phyloP scores from a whole-genome alignment of 192 early-diverging fungal species.

The Blastocladiella britannica region DNA sequence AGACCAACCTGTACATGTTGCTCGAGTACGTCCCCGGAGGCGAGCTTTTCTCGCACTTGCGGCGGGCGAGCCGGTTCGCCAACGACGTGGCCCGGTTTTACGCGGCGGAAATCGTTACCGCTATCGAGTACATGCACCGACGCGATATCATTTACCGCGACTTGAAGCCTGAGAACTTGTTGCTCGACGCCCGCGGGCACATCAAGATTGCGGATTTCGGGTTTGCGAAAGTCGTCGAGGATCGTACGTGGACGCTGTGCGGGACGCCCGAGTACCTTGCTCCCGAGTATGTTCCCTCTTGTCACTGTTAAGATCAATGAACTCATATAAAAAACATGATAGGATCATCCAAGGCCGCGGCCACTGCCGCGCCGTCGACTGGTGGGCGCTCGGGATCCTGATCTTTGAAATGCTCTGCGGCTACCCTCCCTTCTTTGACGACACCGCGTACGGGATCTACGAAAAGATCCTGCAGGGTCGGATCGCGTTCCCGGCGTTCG shows the following conservation, averaged over 20 bases:
- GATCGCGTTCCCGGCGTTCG: constrained; percentile 72
- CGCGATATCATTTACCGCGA: constrained; percentile 93
- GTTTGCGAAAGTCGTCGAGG: constrained; percentile 78
- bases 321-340: no score
- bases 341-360: constrained; percentile 95
- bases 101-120: constrained; percentile 84
- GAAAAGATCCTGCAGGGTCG: constrained; percentile 89
- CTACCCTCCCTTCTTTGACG: constrained; percentile 93
- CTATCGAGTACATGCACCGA: constrained; percentile 81
- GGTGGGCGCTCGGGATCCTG: constrained; percentile 96
- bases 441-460: constrained; percentile 94
- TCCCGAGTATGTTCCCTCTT: constrained; percentile 50
- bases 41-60: constrained; percentile 88
- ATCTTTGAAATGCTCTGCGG: constrained; percentile 86
- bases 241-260: constrained; percentile 90
- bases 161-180: constrained; percentile 78
- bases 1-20: constrained; percentile 80
- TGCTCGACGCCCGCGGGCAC: constrained; percentile 69
- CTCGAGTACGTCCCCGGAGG: constrained; percentile 91
- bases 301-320: not conserved
- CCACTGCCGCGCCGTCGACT: constrained; percentile 92
- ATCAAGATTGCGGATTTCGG: constrained; percentile 98
- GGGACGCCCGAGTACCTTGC: constrained; percentile 96
- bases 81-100: constrained; percentile 93
- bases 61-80: constrained; percentile 72